These are phyloP conservation scores for Paraphaeosphaeria minitans DNA, from an alignment of 2,329 filamentous ascomycete species.

Conservation along the genomic window DNA sequence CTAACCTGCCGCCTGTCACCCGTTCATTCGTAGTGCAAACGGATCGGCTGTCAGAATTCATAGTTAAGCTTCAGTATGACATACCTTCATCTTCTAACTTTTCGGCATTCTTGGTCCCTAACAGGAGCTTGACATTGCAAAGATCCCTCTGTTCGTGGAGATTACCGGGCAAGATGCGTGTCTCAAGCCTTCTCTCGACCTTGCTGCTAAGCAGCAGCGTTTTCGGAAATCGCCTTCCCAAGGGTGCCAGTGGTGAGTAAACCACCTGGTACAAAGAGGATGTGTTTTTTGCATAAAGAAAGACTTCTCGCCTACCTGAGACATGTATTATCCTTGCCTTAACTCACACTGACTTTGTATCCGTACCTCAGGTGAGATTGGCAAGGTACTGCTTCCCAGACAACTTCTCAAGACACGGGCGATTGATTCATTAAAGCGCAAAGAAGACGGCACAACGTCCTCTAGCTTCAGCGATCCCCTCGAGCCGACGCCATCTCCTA, in stretches of 20 bases:
- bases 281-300: too few relatives aligned
- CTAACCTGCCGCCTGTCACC: not conserved
- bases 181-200: not conserved
- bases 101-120: not conserved
- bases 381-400: not conserved
- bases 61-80: not conserved
- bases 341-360: too few relatives aligned
- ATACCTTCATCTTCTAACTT: not conserved
- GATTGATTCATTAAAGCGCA: not conserved
- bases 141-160: constrained; percentile 8
- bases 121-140: not conserved
- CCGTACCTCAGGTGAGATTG: not conserved
- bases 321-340: too few relatives aligned
- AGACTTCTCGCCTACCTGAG: too few relatives aligned
- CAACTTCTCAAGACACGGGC: too few relatives aligned
- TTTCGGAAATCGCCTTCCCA: not conserved
- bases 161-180: constrained; percentile 15
- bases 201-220: not conserved
- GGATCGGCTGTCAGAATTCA: not conserved
- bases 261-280: too few relatives aligned
- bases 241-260: not conserved
- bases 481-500: not conserved
- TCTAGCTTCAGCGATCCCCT: not conserved
- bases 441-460: not conserved
- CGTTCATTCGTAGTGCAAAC: not conserved